Base-by-base conservation (phyloP, 2,329 filamentous ascomycete species). In the Neofusicoccum sp. region DNA sequence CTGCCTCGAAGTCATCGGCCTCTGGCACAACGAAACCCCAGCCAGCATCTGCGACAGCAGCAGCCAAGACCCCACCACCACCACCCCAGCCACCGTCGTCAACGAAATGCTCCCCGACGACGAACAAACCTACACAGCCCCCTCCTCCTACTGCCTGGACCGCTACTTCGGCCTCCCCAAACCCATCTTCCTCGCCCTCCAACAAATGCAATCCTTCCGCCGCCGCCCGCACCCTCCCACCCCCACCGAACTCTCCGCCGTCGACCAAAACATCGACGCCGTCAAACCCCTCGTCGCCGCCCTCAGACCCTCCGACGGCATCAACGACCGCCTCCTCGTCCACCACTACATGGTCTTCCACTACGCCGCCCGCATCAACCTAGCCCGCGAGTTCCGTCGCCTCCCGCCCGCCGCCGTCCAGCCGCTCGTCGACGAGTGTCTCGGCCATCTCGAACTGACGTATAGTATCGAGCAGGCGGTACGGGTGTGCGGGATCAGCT, bases 151-250 rank as follows among this genome's bases (percentile, higher is more conserved):
- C 31, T 53, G 58, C 47, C 47, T 60, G 8, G 58, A 60, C 40
- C 36, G 33, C 31, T 53, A 53, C 38, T 54, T 60, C 40, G 58
- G 58, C n/a, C 24, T 60, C 28, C 58, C 58, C 26, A 54, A 44
- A 16, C 36, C 58, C 34, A 41, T 60, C 12, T 60, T 60, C 47
- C 20, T 34, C 28, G 47, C 58, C 7, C 30, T 60, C 1, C 47
- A 53, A 30, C 36, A 38, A 26, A 60, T 60, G 58, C 48, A 60
- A 6, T n/a, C 11, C 26, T 43, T 60, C 24, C 58, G 58, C 11
- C 45, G 48, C 3, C 44, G 44, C 30, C 14, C 16, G 9, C 26
- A 3, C 12, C 38, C 20, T 11, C 16, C 40, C 3, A 7, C 45
- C 6, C 9, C 30, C 4, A 24, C 2, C 6, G 47, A 53, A 8